A percentile compares a stretch with the other conserved stretches of the same genome.
phyloP scores from a whole-genome alignment of 345 rosid genomes.

The Pugionium cornutum region DNA sequence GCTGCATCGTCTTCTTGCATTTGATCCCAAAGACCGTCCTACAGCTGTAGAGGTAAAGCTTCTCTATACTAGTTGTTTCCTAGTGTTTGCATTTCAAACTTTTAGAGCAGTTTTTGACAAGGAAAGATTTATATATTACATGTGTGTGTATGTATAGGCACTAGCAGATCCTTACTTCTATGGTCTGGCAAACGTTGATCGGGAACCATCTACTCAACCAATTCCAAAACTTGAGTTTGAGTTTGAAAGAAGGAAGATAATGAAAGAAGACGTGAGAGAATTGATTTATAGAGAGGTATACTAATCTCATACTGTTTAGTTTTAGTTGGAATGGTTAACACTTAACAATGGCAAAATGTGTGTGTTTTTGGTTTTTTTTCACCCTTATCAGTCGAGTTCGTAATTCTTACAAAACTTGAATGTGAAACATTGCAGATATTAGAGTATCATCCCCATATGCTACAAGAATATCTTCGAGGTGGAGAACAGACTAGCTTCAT shows the following conservation, averaged over 20 bases:
- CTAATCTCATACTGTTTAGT: neutral
- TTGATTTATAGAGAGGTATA: conserved; percentile 93
- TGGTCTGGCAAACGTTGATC: conserved; percentile 86
- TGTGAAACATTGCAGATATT: conserved; percentile 59
- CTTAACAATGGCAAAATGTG: neutral
- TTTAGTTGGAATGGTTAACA: conserved; percentile 11
- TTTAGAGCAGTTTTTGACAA: conserved; percentile 16
- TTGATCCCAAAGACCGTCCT: conserved; percentile 98
- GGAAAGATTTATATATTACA: neutral
- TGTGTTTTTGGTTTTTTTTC: no score
- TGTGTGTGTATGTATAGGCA: conserved; percentile 50
- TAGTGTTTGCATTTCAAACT: conserved; percentile 7
- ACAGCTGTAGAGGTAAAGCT: conserved; percentile 74
- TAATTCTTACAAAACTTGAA: neutral
- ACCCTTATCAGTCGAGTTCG: no score
- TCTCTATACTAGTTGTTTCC: conserved; percentile 3
- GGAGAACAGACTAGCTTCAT: conserved; percentile 96
- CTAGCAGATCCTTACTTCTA: conserved; percentile 85
- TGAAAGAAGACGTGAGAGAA: conserved; percentile 94
- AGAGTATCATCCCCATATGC: conserved; percentile 98
- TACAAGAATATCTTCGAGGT: conserved; percentile 88
- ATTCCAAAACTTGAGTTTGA: conserved; percentile 97
- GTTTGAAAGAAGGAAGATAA: conserved; percentile 90
- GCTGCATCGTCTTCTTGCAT: conserved; percentile 80
- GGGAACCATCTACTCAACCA: conserved; percentile 89